These are phyloP conservation scores for Scutellaria barbata DNA, from an alignment of 257 asterid genomes.

Conservation along the genomic window DNA sequence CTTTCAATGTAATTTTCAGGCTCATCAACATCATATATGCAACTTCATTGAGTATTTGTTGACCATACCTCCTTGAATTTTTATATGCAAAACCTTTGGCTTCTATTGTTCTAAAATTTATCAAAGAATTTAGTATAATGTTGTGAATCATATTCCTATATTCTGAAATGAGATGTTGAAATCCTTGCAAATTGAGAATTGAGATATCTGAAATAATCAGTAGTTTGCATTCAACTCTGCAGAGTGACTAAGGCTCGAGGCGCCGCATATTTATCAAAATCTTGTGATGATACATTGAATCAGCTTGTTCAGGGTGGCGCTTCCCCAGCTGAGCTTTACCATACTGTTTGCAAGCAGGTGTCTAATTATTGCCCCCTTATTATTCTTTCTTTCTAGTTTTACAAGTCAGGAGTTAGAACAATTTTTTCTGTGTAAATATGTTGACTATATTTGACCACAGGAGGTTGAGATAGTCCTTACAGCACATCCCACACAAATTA, in stretches of 20 bases:
- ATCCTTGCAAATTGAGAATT: conserved; percentile 9
- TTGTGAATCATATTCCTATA: background rate
- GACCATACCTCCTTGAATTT: background rate
- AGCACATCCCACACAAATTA: conserved; percentile 98
- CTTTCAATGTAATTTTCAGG: background rate
- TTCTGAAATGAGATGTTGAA: conserved; percentile 2
- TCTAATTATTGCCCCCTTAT: conserved; percentile 8
- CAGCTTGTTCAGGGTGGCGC: conserved; percentile 83
- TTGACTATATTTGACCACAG: conserved; percentile 46
- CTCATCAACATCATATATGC: conserved; percentile 24
- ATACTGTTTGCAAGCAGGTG: conserved; percentile 94
- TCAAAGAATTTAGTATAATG: background rate
- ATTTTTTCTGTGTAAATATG: background rate
- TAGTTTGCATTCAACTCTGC: conserved; percentile 42
- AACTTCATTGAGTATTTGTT: conserved; percentile 4
- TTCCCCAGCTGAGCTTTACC: conserved; percentile 80
- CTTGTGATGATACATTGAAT: conserved; percentile 88
- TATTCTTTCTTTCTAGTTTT: background rate
- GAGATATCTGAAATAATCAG: conserved; percentile 16
- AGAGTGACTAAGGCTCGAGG: conserved; percentile 79
- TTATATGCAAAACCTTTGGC: conserved; percentile 3
- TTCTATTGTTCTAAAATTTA: background rate
- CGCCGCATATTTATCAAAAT: conserved; percentile 63
- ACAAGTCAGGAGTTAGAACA: background rate
- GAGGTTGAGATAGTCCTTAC: conserved; percentile 98